These are phyloP conservation scores for Candida insectorum DNA, from an alignment of 805 yeast genomes.

Conservation along the genomic window DNA sequence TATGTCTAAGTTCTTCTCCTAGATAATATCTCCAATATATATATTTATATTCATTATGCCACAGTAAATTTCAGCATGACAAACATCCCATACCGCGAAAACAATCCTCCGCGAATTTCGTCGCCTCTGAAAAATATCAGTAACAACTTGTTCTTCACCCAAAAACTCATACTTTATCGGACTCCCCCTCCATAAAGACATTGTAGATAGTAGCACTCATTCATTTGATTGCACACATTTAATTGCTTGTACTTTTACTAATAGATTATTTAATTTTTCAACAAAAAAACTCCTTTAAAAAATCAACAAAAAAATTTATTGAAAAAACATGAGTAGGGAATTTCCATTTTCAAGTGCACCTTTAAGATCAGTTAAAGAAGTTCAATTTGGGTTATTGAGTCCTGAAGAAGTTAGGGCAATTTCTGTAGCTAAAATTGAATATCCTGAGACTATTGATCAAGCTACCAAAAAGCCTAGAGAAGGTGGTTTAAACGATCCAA, in stretches of 20 bases:
- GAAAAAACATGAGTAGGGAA: constrained; percentile 41
- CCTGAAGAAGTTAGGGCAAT: constrained; percentile 97
- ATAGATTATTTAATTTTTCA: constrained; percentile 7
- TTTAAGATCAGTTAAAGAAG: constrained; percentile 94
- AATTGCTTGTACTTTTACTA: background rate
- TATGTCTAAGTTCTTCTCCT: constrained; percentile 61
- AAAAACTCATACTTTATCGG: no score
- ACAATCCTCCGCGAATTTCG: constrained; percentile 7
- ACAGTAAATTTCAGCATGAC: constrained; percentile 8
- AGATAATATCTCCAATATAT: background rate
- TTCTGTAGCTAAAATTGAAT: constrained; percentile 95
- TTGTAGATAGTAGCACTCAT: constrained; percentile 24
- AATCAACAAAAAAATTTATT: constrained; percentile 3
- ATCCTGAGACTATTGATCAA: constrained; percentile 99
- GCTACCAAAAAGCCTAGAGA: constrained; percentile 91
- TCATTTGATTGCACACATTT: constrained; percentile 24
- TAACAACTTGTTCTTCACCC: no score
- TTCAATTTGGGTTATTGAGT: constrained; percentile 95
- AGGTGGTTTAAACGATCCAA: constrained; percentile 96
- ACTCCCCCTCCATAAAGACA: no score
- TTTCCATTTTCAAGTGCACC: constrained; percentile 98
- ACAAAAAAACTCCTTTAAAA: constrained; percentile 7
- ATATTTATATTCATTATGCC: background rate
- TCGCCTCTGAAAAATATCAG: constrained; percentile 7
- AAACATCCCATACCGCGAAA: constrained; percentile 1